phyloP scores from a whole-genome alignment of 2,329 filamentous ascomycete species.

The Curvularia sp. region DNA sequence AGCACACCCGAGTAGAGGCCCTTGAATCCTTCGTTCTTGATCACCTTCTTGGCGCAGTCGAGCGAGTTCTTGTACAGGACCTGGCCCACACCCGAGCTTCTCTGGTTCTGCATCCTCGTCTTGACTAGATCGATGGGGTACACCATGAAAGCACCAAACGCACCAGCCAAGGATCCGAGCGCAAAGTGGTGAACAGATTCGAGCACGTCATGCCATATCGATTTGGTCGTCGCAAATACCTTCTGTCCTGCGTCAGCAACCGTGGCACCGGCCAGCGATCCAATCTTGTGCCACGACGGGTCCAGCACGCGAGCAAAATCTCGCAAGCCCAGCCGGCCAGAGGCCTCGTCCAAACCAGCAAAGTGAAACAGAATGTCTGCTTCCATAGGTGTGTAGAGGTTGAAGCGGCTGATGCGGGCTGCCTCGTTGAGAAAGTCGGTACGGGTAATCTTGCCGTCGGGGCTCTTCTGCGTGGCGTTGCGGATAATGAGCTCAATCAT shows the following conservation, averaged over 20 bases:
- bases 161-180: constrained; percentile 87
- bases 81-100: constrained; percentile 77
- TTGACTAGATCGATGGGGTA: constrained; percentile 99
- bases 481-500: constrained; percentile 92
- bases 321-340: constrained; percentile 77
- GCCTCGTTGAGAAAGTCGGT: constrained; percentile 96
- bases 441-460: constrained; percentile 91
- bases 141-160: constrained; percentile 99
- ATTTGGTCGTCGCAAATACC: constrained; percentile 62
- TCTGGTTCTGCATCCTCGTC: constrained; percentile 98
- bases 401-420: constrained; percentile 88
- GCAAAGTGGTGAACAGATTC: constrained; percentile 90
- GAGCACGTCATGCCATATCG: constrained; percentile 68
- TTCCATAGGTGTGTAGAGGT: constrained; percentile 97
- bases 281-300: constrained; percentile 80
- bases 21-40: constrained; percentile 87
- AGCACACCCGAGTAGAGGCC: constrained; percentile 94
- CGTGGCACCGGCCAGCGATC: constrained; percentile 58
- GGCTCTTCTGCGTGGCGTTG: constrained; percentile 81
- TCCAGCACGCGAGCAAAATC: constrained; percentile 97
- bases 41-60: constrained; percentile 92
- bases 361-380: constrained; percentile 99
- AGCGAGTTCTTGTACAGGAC: constrained; percentile 95
- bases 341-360: constrained; percentile 87
- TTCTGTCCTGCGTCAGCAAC: constrained; percentile 57